These are phyloP conservation scores for Leptomonas seymouri DNA, from an alignment of 208 protist species.

Conservation along the genomic window DNA sequence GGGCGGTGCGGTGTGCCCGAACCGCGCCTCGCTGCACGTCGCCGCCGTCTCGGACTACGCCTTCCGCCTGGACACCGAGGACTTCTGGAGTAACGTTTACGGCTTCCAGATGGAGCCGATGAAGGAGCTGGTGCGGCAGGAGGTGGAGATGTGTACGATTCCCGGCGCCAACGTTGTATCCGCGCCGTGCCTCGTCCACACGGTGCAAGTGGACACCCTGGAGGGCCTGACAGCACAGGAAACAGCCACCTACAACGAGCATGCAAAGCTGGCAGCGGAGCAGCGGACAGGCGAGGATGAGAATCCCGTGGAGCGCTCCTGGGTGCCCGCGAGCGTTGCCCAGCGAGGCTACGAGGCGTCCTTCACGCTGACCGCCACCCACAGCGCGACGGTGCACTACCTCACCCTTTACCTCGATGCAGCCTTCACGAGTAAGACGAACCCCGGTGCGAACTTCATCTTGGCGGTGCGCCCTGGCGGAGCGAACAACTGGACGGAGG, in stretches of 20 bases:
- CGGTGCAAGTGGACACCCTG: constrained; percentile 61
- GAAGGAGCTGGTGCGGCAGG: constrained; percentile 81
- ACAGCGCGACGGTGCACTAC: constrained; percentile 80
- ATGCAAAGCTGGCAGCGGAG: constrained; percentile 31
- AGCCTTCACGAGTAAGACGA: constrained; percentile 67
- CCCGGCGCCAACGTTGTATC: constrained; percentile 78
- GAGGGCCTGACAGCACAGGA: constrained; percentile 43
- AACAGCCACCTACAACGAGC: constrained; percentile 36
- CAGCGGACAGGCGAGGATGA: constrained; percentile 28
- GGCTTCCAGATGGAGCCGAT: constrained; percentile 92
- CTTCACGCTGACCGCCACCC: constrained; percentile 58
- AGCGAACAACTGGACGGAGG: constrained; percentile 83
- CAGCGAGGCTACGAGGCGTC: constrained; percentile 56
- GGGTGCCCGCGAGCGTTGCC: constrained; percentile 42
- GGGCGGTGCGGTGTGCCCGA: constrained; percentile 81
- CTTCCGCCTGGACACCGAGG: constrained; percentile 85
- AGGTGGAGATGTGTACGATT: constrained; percentile 84
- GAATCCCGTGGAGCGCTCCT: constrained; percentile 57
- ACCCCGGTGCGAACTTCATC: constrained; percentile 87
- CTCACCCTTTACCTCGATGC: constrained; percentile 88
- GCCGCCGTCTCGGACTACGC: constrained; percentile 83
- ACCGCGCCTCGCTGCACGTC: constrained; percentile 84
- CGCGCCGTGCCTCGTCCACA: constrained; percentile 58
- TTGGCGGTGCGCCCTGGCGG: constrained; percentile 81
- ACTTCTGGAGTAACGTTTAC: constrained; percentile 94